A percentile compares a stretch with the other conserved stretches of the same genome.
Conservation (phyloP, 805 yeast genomes). For the Barnettozyma pratensis region DNA sequence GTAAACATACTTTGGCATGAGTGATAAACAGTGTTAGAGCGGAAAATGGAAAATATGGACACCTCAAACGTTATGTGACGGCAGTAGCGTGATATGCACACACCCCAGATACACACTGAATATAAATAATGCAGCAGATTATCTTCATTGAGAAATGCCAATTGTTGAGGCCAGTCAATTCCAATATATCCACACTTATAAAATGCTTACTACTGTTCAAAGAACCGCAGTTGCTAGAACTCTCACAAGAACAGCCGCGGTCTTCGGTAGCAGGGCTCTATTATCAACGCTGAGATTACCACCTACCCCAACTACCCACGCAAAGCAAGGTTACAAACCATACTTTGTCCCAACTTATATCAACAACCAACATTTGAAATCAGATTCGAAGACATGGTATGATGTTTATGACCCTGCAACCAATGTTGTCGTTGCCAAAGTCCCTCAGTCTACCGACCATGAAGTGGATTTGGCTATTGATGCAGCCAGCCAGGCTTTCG, state of each 20-base stretch:
- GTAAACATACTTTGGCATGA: too few species aligned
- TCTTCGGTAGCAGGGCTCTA: conserved; percentile 11
- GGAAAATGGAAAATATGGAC: too few species aligned
- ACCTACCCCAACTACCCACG: conserved; percentile 38
- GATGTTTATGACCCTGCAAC: conserved; percentile 78
- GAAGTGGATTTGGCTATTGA: conserved; percentile 64
- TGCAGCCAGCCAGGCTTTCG: conserved; percentile 59
- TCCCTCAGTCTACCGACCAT: conserved; percentile 65
- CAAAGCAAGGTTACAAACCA: conserved; percentile 34
- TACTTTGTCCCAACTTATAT: conserved; percentile 46
- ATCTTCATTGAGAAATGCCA: too few species aligned
- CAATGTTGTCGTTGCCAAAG: conserved; percentile 55
- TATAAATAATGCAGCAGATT: too few species aligned
- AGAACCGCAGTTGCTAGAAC: conserved; percentile 1
- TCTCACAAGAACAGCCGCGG: conserved; percentile 4
- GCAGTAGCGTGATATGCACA: too few species aligned
- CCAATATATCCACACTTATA: too few species aligned
- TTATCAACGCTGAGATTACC: conserved; percentile 22
- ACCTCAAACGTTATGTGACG: too few species aligned
- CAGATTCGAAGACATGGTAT: conserved; percentile 52
- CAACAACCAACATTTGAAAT: conserved; percentile 41
- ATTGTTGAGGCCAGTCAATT: too few species aligned
- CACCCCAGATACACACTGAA: too few species aligned
- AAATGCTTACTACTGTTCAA: background rate
- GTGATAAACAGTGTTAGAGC: too few species aligned